Evolutionary conservation across 2,329 filamentous ascomycete genomes (phyloP).

Genomic region (Xenosphaeropsis pyriputrescens): DNA sequence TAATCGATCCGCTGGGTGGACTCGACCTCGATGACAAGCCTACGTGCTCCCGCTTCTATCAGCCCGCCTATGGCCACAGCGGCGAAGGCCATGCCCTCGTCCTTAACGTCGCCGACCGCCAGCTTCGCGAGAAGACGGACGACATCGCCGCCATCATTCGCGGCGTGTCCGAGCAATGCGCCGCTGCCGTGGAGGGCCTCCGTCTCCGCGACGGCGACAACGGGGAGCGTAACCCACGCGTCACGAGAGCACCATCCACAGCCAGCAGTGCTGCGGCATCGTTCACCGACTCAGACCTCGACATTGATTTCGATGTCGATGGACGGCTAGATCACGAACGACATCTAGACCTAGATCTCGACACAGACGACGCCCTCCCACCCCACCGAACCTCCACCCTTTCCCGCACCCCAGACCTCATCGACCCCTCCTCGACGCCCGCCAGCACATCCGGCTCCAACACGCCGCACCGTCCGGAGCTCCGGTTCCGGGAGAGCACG

Average conservation of each 20-base stretch:
- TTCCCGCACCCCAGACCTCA: conserved; percentile 87
- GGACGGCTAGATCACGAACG: conserved; percentile 9
- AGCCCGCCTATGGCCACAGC: conserved; percentile 20
- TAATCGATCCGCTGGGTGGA: too few relatives aligned
- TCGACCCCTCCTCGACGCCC: conserved; percentile 74
- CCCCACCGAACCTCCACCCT: conserved; percentile 64
- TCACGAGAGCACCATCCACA: conserved; percentile 18
- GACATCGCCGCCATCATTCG: conserved; percentile 98
- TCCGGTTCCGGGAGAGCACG: too few relatives aligned
- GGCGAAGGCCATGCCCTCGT: conserved; percentile 61
- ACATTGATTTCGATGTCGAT: conserved; percentile 11
- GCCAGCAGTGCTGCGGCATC: not conserved
- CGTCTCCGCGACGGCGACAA: conserved; percentile 73
- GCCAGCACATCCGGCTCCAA: conserved; percentile 78
- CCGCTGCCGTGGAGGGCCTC: conserved; percentile 89
- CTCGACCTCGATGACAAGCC: too few relatives aligned
- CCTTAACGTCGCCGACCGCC: conserved; percentile 86
- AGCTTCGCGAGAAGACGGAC: conserved; percentile 98
- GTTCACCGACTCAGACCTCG: too few relatives aligned
- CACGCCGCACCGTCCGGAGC: conserved; percentile 34
- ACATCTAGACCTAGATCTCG: conserved; percentile 33
- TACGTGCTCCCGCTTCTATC: too few relatives aligned
- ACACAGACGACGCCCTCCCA: conserved; percentile 55
- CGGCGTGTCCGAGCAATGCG: conserved; percentile 97
- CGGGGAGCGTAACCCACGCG: conserved; percentile 21